Base-by-base conservation (phyloP, 441 rosid species). In the Biscutella laevigata region DNA sequence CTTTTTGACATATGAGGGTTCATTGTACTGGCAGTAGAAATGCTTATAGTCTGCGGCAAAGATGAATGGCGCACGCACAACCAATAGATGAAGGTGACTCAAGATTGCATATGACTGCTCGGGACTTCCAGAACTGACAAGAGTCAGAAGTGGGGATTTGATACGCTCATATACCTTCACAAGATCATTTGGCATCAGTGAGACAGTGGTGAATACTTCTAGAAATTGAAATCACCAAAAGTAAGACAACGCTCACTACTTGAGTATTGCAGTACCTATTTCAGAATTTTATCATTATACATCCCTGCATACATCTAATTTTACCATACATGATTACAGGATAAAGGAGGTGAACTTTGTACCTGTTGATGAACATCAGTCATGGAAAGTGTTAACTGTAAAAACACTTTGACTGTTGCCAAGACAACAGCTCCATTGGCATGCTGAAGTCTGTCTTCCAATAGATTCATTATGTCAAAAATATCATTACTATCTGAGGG, bases 371-470 rank as follows among this genome's bases (percentile, higher is more conserved):
- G 98, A 57, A 92, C 94, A 65, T 92, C 95, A 28, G 84, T 72
- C 98, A 92, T 88, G 61, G 96, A 85, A 67, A 92, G 69, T 28
- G 98, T 92, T 73, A 84, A 50, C 54, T 88, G 91, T 44, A 92
- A 74, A 71, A 92, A 88, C 44, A 92, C 77, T 76, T 86, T 92
- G 68, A 74, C 77, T 33, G 92, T 81, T 36, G 97, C 88, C 67
- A 92, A 77, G 41, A 92, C 99, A 64, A 92, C 96, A 60, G 97
- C 99, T 57, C 99, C 97, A 81, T 92, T 88, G 48, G 99, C 99
- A 75, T 92, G 97, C 64, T 92, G 95, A 70, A 92, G 99, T 70
- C 99, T 84, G 79, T 92, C 99, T 71, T 88, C 99, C 49, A 92
- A 86, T 66, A 92, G 88, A 76, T 92, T 92, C 99, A 92, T 92